Percentiles rank a stretch among this genome's conserved stretches.
These are phyloP conservation scores for Spirogloea muscicola DNA, from an alignment of 139 green algal genomes.

Conservation along the genomic window DNA sequence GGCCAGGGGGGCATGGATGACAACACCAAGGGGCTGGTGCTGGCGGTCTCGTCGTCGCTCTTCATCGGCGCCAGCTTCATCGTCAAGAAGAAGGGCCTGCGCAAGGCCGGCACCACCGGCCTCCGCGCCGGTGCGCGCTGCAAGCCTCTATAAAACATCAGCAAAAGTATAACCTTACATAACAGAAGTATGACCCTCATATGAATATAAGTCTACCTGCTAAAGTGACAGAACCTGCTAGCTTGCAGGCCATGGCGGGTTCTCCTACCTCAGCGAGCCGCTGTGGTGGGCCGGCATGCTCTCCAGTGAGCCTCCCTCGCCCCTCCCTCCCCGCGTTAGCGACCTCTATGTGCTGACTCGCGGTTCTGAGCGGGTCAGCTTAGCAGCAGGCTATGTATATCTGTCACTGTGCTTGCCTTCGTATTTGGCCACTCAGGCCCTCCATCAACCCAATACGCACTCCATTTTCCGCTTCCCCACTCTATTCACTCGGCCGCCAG, in stretches of 20 bases:
- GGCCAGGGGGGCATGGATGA: conserved; percentile 48
- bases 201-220: background rate
- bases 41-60: conserved; percentile 75
- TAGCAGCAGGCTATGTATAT: no score
- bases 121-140: conserved; percentile 67
- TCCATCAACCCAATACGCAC: no score
- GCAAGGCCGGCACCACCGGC: conserved; percentile 66
- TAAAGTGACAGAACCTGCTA: background rate
- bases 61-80: conserved; percentile 98
- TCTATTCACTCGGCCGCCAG: no score
- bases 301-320: conserved; percentile 52
- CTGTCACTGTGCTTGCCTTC: no score
- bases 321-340: background rate
- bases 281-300: conserved; percentile 94
- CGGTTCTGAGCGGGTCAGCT: no score
- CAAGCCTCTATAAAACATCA: no score
- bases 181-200: background rate
- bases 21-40: conserved; percentile 68
- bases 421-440: no score
- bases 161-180: no score
- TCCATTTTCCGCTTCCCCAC: no score
- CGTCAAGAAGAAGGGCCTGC: conserved; percentile 95
- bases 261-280: conserved; percentile 86
- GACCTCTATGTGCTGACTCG: no score
- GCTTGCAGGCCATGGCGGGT: conserved; percentile 82